Evolutionary conservation across 2,329 filamentous ascomycete genomes (phyloP), one percentile per base, ranked within the genome.

Genomic region (Shiraia bambusicola): DNA sequence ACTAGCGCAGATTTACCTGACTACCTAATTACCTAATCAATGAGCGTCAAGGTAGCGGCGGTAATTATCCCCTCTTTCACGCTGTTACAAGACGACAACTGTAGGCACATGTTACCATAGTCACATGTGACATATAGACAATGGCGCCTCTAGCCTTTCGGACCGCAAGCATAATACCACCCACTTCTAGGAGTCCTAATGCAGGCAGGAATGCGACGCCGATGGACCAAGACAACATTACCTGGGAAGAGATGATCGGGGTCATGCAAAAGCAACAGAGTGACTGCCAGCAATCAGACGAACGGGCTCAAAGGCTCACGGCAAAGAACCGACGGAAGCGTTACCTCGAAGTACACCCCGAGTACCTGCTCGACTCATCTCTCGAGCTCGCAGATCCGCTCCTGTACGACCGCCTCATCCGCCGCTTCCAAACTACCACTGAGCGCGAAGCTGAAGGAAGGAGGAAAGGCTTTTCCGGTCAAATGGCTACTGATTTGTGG

Each of bases 361-460:
- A 81, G 39, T 95, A 94, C 70, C 86, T 92, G 63, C 69, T 71
- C 33, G 72, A 73, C 37, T 56, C 77, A 33, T 76, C 76, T 40
- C 78, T 84, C 45, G 82, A 85, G 67, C 75, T 84, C 54, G 81
- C 79, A 65, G 78, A 93, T 69, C 88, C 89, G 1, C 72, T 92
- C 7, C 78, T 94, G 24, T 95, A 95, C 73, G 87, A 94, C 66
- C 79, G 81, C 38, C 76, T 94, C 16, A 80, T 95, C 46, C 82
- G 88, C 37, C 82, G 81, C 37, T 91, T 90, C 65, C 87, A 91
- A 52, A 84, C 83, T 1, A 72, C 83, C 2, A 74, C 77, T 3
- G 88, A 95, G 69, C 81, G 88, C 38, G 82, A 89, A 62, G 78
- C 78, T 6, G 87, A 92, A 55, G 86, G 84, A 7, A 81, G 81